Conservation (phyloP, 2,329 filamentous ascomycete genomes). For the Aureobasidium namibiae region DNA sequence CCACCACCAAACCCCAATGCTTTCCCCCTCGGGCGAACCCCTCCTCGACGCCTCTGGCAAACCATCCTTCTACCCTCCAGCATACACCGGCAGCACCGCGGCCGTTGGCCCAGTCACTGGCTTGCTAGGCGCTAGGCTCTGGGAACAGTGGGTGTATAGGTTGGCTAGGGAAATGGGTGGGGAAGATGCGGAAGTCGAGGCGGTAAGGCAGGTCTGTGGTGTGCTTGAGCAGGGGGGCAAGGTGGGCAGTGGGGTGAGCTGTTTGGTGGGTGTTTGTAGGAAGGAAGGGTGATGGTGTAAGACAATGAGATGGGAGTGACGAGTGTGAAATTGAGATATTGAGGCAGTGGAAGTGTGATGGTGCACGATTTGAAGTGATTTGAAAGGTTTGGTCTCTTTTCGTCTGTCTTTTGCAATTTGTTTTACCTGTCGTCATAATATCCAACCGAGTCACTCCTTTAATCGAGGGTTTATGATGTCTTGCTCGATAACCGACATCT, state of each 20-base stretch:
- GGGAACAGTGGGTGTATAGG: conserved; percentile 93
- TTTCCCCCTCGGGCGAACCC: conserved; percentile 23
- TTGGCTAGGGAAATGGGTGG: conserved; percentile 73
- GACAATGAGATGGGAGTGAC: neutral
- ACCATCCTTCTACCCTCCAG: conserved; percentile 23
- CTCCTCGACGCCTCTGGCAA: conserved; percentile 23
- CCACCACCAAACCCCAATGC: conserved; percentile 9
- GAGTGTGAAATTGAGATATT: neutral
- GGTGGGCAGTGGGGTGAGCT: conserved; percentile 51
- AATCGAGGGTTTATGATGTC: neutral
- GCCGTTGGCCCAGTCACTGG: conserved; percentile 55
- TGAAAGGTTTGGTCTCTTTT: neutral
- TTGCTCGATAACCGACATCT: neutral
- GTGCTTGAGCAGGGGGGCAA: conserved; percentile 54
- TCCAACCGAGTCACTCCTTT: neutral
- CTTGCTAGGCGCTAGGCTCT: conserved; percentile 77
- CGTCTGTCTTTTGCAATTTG: neutral
- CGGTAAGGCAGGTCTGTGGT: conserved; percentile 48
- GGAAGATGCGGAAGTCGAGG: conserved; percentile 43
- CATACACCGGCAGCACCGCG: conserved; percentile 27
- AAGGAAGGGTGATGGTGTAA: neutral
- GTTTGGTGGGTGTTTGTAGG: conserved; percentile 45
- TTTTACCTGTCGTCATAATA: neutral
- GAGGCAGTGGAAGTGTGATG: neutral
- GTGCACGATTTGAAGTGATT: neutral